phyloP scores from a whole-genome alignment of 2,329 filamentous ascomycete species.

The Graphilbum fragrans region DNA sequence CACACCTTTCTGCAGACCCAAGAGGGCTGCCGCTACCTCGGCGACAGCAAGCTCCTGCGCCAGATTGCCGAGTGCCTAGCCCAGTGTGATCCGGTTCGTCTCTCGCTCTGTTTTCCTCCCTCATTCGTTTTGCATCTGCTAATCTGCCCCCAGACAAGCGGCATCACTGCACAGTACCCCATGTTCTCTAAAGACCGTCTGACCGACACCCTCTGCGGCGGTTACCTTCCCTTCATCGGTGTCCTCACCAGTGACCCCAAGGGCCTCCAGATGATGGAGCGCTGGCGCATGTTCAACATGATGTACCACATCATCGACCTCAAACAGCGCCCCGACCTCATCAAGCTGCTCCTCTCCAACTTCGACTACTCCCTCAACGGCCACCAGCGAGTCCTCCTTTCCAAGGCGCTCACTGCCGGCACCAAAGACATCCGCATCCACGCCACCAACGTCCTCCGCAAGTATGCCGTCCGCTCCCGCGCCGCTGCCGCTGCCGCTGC shows the following conservation, averaged over 20 bases:
- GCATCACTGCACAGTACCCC: slow-evolving; percentile 68
- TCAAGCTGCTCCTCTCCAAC: slow-evolving; percentile 76
- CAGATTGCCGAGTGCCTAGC: slow-evolving; percentile 94
- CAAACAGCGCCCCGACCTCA: slow-evolving; percentile 79
- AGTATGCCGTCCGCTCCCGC: slow-evolving; percentile 55
- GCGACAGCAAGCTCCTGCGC: slow-evolving; percentile 83
- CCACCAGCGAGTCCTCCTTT: slow-evolving; percentile 83
- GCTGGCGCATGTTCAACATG: slow-evolving; percentile 99
- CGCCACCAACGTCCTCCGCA: slow-evolving; percentile 73
- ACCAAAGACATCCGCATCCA: slow-evolving; percentile 87
- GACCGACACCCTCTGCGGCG: slow-evolving; percentile 74
- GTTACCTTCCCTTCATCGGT: slow-evolving; percentile 89
- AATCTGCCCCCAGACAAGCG: slow-evolving; percentile 40
- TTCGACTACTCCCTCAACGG: slow-evolving; percentile 86
- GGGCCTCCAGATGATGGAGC: slow-evolving; percentile 79
- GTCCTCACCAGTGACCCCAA: slow-evolving; percentile 71
- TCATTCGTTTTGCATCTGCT: slow-evolving; percentile 3
- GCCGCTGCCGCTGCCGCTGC: slow-evolving; percentile 13
- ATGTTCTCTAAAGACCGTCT: slow-evolving; percentile 82
- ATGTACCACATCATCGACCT: slow-evolving; percentile 97
- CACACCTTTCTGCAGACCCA: slow-evolving; percentile 73
- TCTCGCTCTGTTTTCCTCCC: background rate
- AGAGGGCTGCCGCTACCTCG: slow-evolving; percentile 74
- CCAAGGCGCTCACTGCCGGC: slow-evolving; percentile 84
- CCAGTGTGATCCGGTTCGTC: slow-evolving; percentile 73